These are phyloP conservation scores for Lachnellula arida DNA, from an alignment of 2,329 filamentous ascomycete genomes.

Conservation along the genomic window DNA sequence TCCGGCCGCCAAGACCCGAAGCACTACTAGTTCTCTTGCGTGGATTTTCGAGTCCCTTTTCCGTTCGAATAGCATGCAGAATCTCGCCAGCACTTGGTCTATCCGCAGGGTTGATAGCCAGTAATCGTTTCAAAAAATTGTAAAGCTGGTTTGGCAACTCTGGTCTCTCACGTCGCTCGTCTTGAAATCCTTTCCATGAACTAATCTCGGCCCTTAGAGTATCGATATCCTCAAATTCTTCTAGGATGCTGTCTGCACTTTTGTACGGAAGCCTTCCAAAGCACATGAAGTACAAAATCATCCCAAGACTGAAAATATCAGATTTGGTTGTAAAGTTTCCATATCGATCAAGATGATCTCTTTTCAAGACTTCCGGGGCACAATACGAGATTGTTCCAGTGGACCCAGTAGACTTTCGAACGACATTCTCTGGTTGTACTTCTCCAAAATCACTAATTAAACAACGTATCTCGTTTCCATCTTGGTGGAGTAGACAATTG, in stretches of 20 bases:
- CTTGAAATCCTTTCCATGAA: slow-evolving; percentile 81
- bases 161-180: slow-evolving; percentile 66
- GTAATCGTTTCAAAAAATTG: slow-evolving; percentile 71
- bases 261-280: slow-evolving; percentile 84
- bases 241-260: slow-evolving; percentile 77
- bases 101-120: slow-evolving; percentile 70
- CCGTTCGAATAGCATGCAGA: slow-evolving; percentile 40
- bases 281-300: slow-evolving; percentile 98
- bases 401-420: slow-evolving; percentile 83
- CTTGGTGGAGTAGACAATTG: slow-evolving; percentile 83
- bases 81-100: slow-evolving; percentile 86
- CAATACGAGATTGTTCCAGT: slow-evolving; percentile 98
- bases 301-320: slow-evolving; percentile 95
- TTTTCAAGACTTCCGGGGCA: slow-evolving; percentile 83
- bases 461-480: slow-evolving; percentile 66
- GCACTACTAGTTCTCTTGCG: slow-evolving; percentile 23
- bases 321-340: slow-evolving; percentile 97
- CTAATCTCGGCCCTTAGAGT: slow-evolving; percentile 79
- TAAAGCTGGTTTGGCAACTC: slow-evolving; percentile 87
- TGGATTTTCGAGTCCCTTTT: slow-evolving; percentile 30
- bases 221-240: slow-evolving; percentile 90
- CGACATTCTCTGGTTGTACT: slow-evolving; percentile 77
- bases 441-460: slow-evolving; percentile 98
- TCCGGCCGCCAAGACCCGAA: slow-evolving; percentile 23
- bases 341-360: slow-evolving; percentile 63